Evolutionary conservation across 257 asterid species (phyloP), one percentile per base, ranked within the genome.

Genomic region (Solanum medicagineum): DNA sequence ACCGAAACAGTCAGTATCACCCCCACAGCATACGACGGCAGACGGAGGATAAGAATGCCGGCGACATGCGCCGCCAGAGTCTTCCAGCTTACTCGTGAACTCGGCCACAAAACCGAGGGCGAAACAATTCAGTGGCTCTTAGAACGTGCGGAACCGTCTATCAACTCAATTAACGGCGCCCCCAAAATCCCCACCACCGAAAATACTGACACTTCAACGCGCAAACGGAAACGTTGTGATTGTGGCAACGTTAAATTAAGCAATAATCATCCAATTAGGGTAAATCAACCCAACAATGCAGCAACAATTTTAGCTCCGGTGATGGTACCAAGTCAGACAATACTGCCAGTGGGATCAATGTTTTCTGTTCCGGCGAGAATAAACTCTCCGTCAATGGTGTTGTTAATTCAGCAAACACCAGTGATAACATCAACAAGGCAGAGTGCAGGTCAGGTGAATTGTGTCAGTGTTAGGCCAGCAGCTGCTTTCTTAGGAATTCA

Each of bases 81-180:
- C 8, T 93, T 93, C 89, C 97, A 94, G 87, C 92, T 94, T 7
- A 94, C 98, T 16, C 87, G 93, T 59, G 95, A 94, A 89, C 95
- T 94, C 47, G 95, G 97, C 86, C 96, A 93, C 91, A 93, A 93
- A 87, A 91, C 95, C 83, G 98, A 93, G 84, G 97, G 98, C 55
- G 95, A 94, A 84, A 94, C 98, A 87, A 92, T 94, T 57, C 93
- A 93, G 7, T 94, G 97, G 98, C 90, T 94, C 45, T 63, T 94
- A 55, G 92, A 94, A 54, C 93, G 86, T 29, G 94, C 98, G 19
- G 94, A 93, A 86, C 97, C 97, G 2, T 87, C 97, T 51, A 93
- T 90, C 89, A 87, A 91, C 70, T 92, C 95, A 1, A 94, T 94
- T 86, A 94, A 93, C 89, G 95, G 97, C 32, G 86, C 93, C 1